phyloP scores from a whole-genome alignment of 176 grass and related monocot genomes.

The Luzula sylvatica region DNA sequence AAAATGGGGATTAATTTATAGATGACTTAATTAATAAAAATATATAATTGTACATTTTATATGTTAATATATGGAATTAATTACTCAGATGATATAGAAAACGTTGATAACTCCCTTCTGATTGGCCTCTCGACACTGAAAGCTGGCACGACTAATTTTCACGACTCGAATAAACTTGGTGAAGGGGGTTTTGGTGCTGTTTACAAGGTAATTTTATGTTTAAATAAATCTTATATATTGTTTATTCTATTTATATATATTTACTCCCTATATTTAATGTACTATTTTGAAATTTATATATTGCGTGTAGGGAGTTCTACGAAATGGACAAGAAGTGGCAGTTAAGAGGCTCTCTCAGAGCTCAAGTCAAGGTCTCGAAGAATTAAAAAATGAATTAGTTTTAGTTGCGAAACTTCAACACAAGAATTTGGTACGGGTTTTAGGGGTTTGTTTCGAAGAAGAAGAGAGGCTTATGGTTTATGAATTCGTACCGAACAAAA shows the following conservation, averaged over 20 bases:
- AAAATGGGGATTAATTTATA: neutral
- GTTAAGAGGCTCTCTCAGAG: no score
- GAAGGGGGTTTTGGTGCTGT: slow-evolving; percentile 69
- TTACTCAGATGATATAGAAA: slow-evolving; percentile 4
- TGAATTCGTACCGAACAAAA: slow-evolving; percentile 67
- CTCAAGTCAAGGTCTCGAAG: no score
- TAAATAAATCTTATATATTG: no score
- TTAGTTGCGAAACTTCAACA: no score
- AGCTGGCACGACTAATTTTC: slow-evolving; percentile 53
- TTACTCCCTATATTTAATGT: no score
- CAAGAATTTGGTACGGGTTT: slow-evolving; percentile 70
- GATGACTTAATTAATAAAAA: neutral
- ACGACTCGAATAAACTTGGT: slow-evolving; percentile 54
- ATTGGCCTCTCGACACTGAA: slow-evolving; percentile 31
- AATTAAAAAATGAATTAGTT: no score
- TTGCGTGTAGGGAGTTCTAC: no score
- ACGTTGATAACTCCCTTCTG: slow-evolving; percentile 27
- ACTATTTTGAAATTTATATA: no score
- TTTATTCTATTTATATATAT: no score
- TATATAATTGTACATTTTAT: neutral
- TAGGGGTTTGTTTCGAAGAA: slow-evolving; percentile 67
- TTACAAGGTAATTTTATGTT: slow-evolving; percentile 61
- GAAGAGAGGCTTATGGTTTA: slow-evolving; percentile 56
- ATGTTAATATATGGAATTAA: neutral
- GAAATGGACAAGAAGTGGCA: no score